Evolutionary conservation across 2,329 filamentous ascomycete genomes (phyloP), one percentile per base, ranked within the genome.

Genomic region (Ascochyta koolunga): DNA sequence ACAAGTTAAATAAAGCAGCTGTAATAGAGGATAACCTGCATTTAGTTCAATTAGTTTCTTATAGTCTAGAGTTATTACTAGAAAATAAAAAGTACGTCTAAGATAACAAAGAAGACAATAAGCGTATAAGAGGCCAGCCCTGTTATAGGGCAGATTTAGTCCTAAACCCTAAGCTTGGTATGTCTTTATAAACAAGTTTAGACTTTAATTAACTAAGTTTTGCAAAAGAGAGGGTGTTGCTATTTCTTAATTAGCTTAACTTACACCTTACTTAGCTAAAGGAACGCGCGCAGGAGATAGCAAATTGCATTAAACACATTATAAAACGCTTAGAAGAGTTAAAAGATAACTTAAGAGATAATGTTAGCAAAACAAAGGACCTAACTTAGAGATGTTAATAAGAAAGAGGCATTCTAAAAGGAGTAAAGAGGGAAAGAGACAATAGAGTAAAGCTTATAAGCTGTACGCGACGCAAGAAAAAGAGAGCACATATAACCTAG

Each of bases 351-450:
- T 36, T 21, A 11, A 36, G 16, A 21, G 9, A 21, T 21, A 10
- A 36, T 18, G 16, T 18, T 4, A 36, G 21, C 33, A 36, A 46
- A 46, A 37, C n/a, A 21, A 46, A 46, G 31, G n/a, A 22, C 9
- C 15, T 15, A 29, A 38, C 32, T 37, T 19, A 46, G 27, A 36
- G 22, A 38, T 37, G 19, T 37, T 5, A n/a, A 36, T n/a, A 46
- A 46, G 33, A 38, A 38, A 47, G 43, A 47, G 33, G 43, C 33
- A 37, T 47, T 47, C 13, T 47, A 10, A 47, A 39, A 27, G 18
- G 43, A 47, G 15, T 38, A 11, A 47, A 37, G 22, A 21, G 18
- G 42, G 22, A 47, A 47, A 38, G 32, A 31, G 43, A 47, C 21
- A 18, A 38, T 9, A 8, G 33, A 31, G 8, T 19, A 15, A 5